phyloP scores from a whole-genome alignment of 768 basidiomycete species.

The Russula olivacea region DNA sequence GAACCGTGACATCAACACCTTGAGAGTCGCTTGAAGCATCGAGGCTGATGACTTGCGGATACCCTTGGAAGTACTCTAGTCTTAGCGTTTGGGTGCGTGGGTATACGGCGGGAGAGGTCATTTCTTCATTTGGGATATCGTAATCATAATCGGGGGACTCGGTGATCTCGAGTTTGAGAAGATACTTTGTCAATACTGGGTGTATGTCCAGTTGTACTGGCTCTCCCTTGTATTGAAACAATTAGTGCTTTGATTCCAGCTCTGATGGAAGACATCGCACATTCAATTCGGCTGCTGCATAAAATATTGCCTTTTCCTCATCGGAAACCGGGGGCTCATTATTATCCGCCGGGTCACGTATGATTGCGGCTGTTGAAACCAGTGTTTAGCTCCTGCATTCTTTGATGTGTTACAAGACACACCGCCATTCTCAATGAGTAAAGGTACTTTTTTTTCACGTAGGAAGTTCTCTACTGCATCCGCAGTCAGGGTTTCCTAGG shows the following conservation, averaged over 20 bases:
- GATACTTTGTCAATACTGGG: neutral
- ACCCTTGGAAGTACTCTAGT: conserved; percentile 13
- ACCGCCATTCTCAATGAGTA: conserved; percentile 11
- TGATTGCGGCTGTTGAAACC: neutral
- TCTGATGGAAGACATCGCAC: neutral
- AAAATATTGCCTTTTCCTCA: neutral
- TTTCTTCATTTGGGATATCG: conserved; percentile 8
- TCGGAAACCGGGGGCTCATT: neutral
- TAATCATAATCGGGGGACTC: neutral
- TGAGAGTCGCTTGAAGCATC: neutral
- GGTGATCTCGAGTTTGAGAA: neutral
- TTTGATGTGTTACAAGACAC: neutral
- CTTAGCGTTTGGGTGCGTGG: neutral
- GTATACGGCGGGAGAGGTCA: neutral
- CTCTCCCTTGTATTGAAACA: neutral
- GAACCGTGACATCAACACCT: neutral
- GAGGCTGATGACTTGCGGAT: conserved; percentile 1
- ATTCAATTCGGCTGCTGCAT: neutral
- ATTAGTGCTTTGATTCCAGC: neutral
- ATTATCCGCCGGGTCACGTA: neutral
- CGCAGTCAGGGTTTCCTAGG: conserved; percentile 5
- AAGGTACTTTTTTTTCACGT: neutral
- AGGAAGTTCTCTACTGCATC: conserved; percentile 3
- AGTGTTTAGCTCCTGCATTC: neutral
- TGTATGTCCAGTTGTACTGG: neutral